Base-by-base conservation (phyloP, 2,329 filamentous ascomycete species). In the Huntiella moniliformis region DNA sequence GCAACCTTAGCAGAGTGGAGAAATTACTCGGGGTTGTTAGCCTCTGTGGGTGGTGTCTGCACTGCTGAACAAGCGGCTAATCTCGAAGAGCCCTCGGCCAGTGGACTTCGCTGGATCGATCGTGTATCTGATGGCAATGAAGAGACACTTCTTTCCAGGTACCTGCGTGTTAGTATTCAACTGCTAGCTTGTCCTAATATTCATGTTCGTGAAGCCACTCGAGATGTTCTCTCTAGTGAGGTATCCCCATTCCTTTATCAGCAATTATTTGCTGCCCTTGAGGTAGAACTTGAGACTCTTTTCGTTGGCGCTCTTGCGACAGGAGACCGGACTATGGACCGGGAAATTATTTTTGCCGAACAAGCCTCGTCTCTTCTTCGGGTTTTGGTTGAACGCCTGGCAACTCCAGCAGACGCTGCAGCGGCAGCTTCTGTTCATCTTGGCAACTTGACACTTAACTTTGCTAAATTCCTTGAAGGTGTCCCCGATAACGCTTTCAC, bases 11-110 rank as follows among this genome's bases (percentile, higher is more conserved):
- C 70, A 1, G 74, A 80, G 54, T 82, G 77, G 77, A 68, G 77
- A 34, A 82, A 81, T 51, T 70, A 75, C 53, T 79, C 77, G 1
- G 77, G 77, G 0, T 79, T 82, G 51, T 63, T 82, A 8, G 76
- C 76, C 4, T 79, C 77, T 0, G 60, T 81, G 4, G 77, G 75
- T 11, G 77, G 77, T 2, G 70, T 76, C 45, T 82, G 77, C 56
- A 73, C 73, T 6, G 70, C 76, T 2, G 70, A 74, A 47, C 71
- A 75, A 54, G 63, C 69, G 42, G 62, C 67, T 44, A 61, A 67
- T 8, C 56, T 74, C 4, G 77, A 79, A 42, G 77, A 80, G 45
- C 64, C 73, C 12, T 61, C 67, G 12, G 60, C 74, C 10, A 66
- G 67, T 45, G 69, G 71, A 4, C 56, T 80, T 33, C 66, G 67